A percentile compares a stretch with the other conserved stretches of the same genome.
These are phyloP conservation scores for Amylocarpus encephaloides DNA, from an alignment of 2,329 filamentous ascomycete genomes.

Conservation along the genomic window DNA sequence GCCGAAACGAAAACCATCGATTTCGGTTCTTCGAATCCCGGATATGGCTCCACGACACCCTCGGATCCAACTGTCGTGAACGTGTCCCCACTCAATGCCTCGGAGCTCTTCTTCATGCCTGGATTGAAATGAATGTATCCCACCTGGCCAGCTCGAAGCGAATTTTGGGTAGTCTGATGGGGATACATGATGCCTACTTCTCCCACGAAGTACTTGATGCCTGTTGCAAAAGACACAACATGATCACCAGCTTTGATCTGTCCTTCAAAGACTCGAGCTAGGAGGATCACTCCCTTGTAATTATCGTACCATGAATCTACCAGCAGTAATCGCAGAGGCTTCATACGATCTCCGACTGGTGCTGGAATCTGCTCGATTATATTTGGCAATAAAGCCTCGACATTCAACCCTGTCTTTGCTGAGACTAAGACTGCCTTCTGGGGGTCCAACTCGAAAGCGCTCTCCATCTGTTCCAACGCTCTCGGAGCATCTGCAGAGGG, in stretches of 20 bases:
- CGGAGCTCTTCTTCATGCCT: slow-evolving; percentile 93
- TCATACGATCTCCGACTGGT: slow-evolving; percentile 65
- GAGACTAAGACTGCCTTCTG: slow-evolving; percentile 72
- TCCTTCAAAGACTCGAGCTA: slow-evolving; percentile 89
- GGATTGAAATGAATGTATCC: slow-evolving; percentile 97
- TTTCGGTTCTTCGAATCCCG: slow-evolving; percentile 94
- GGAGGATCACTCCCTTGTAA: slow-evolving; percentile 85
- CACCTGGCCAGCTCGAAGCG: slow-evolving; percentile 84
- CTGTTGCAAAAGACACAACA: slow-evolving; percentile 81
- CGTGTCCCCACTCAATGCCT: slow-evolving; percentile 93
- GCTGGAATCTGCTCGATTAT: slow-evolving; percentile 81
- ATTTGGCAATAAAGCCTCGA: slow-evolving; percentile 72
- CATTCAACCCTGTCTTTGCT: slow-evolving; percentile 89
- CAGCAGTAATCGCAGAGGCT: slow-evolving; percentile 75
- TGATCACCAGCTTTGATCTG: slow-evolving; percentile 75
- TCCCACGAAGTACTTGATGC: slow-evolving; percentile 83
- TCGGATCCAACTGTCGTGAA: slow-evolving; percentile 79
- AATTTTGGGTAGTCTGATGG: slow-evolving; percentile 70
- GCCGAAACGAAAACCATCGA: slow-evolving; percentile 98
- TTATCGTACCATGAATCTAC: slow-evolving; percentile 99
- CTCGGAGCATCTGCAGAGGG: slow-evolving; percentile 80
- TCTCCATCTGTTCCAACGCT: slow-evolving; percentile 78
- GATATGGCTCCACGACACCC: slow-evolving; percentile 69
- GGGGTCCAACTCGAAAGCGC: slow-evolving; percentile 80
- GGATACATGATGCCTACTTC: slow-evolving; percentile 98